Evolutionary conservation across 495 filamentous ascomycete genomes (phyloP).

Genomic region (Lichina pygmaea): DNA sequence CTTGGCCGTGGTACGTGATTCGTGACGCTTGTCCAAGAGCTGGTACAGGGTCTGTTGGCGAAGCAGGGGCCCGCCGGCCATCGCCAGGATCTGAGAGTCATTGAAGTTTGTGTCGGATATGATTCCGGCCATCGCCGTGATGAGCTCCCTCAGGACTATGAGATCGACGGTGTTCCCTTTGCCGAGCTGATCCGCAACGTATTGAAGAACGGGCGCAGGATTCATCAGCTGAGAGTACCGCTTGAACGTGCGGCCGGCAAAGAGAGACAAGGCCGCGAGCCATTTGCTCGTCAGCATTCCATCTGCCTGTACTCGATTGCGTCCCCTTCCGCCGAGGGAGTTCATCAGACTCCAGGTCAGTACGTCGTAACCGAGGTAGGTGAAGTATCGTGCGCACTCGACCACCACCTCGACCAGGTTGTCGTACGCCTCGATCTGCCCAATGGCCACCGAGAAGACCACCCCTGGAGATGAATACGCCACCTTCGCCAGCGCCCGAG

Average conservation of each 20-base stretch:
- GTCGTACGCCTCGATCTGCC: constrained; percentile 71
- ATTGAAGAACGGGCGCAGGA: constrained; percentile 61
- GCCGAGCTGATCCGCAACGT: constrained; percentile 59
- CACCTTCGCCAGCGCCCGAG: constrained; percentile 61
- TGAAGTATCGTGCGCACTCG: constrained; percentile 81
- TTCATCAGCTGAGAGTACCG: constrained; percentile 60
- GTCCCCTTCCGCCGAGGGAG: constrained; percentile 42
- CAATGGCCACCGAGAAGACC: constrained; percentile 65
- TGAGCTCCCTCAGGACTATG: constrained; percentile 65
- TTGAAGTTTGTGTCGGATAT: constrained; percentile 63
- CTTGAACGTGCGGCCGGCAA: constrained; percentile 68
- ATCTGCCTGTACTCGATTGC: constrained; percentile 54
- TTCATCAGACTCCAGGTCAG: constrained; percentile 71
- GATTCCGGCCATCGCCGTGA: constrained; percentile 79
- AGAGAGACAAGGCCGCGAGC: constrained; percentile 60
- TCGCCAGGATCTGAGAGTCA: constrained; percentile 56
- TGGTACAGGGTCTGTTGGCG: constrained; percentile 51
- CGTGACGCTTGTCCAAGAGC: constrained; percentile 53
- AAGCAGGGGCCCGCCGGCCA: constrained; percentile 63
- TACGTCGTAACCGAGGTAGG: constrained; percentile 74
- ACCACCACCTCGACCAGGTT: constrained; percentile 84
- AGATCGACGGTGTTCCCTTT: constrained; percentile 63
- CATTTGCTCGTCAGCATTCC: constrained; percentile 74
- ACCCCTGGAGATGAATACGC: constrained; percentile 70
- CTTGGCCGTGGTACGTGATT: constrained; percentile 35